Percentiles rank a stretch among this genome's conserved stretches.
These are phyloP conservation scores for Rhizophagus sp. DNA, from an alignment of 192 early-diverging fungal genomes.

Conservation along the genomic window DNA sequence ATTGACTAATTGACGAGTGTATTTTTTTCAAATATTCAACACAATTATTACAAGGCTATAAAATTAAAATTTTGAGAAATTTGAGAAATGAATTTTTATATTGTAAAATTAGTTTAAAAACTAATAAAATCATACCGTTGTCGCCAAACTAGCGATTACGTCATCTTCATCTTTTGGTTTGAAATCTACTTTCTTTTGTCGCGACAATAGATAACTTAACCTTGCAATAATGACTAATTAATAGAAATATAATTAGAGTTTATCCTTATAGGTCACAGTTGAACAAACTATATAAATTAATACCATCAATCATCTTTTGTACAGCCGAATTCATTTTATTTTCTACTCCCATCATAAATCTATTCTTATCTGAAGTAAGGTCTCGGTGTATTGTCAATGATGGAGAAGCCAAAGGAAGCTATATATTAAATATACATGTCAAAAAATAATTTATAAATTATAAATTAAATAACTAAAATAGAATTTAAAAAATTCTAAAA, in stretches of 20 bases:
- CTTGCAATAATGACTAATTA: conserved; percentile 66
- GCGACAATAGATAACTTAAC: conserved; percentile 65
- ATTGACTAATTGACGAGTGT: conserved; percentile 56
- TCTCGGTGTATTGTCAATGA: conserved; percentile 85
- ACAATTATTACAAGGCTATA: conserved; percentile 76
- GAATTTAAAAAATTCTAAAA: conserved; percentile 22
- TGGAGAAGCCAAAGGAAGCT: conserved; percentile 65
- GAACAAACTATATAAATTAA: conserved; percentile 2
- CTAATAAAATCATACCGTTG: conserved; percentile 37
- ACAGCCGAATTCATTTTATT: conserved; percentile 75
- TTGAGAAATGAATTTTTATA: not conserved
- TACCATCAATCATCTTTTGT: conserved; percentile 72
- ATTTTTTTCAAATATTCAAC: conserved; percentile 76
- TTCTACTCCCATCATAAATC: conserved; percentile 82
- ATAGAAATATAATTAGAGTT: conserved; percentile 16
- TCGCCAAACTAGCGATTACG: conserved; percentile 66
- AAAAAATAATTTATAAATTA: not conserved
- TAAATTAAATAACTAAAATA: conserved; percentile 16
- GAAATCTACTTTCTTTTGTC: conserved; percentile 91
- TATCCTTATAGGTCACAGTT: no score
- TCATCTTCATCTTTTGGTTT: conserved; percentile 86
- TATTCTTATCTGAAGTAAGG: conserved; percentile 84
- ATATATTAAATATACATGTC: conserved; percentile 2
- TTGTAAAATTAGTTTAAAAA: not conserved
- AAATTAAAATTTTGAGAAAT: not conserved